Percentiles rank a stretch among this genome's conserved stretches.
Evolutionary conservation across 345 rosid genomes (phyloP).

Genomic region (Camelina neglecta): DNA sequence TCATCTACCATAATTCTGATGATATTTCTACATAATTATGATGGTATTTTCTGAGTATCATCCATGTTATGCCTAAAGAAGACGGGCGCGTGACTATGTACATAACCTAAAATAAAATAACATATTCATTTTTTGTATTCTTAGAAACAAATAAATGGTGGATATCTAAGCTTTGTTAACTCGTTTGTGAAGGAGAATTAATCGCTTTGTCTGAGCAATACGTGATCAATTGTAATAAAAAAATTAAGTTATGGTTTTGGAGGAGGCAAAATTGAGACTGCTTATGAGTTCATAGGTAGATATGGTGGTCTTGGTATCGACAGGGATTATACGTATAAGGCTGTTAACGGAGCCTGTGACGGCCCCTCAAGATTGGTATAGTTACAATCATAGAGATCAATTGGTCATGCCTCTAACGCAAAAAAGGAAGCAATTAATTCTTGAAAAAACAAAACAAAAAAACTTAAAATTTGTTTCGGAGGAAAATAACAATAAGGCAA

Average conservation of each 20-base stretch:
- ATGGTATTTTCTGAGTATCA: background rate
- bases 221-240: background rate
- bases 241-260: background rate
- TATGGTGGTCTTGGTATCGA: background rate
- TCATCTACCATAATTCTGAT: background rate
- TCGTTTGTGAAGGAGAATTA: background rate
- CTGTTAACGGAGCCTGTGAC: background rate
- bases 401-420: too few relatives aligned
- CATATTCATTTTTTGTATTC: background rate
- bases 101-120: background rate
- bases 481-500: background rate
- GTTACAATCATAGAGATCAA: background rate
- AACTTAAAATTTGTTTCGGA: too few relatives aligned
- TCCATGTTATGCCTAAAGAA: background rate
- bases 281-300: background rate
- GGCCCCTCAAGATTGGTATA: background rate
- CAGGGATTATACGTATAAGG: background rate
- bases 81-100: too few relatives aligned
- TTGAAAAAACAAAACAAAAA: background rate
- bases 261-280: background rate
- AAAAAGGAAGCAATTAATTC: background rate
- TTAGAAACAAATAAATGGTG: background rate
- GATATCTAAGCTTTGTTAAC: background rate
- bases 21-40: background rate
- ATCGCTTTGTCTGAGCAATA: background rate